A percentile compares a stretch with the other conserved stretches of the same genome.
These are phyloP conservation scores for Raffaelea albimanens DNA, from an alignment of 2,329 filamentous ascomycete genomes.

Conservation along the genomic window DNA sequence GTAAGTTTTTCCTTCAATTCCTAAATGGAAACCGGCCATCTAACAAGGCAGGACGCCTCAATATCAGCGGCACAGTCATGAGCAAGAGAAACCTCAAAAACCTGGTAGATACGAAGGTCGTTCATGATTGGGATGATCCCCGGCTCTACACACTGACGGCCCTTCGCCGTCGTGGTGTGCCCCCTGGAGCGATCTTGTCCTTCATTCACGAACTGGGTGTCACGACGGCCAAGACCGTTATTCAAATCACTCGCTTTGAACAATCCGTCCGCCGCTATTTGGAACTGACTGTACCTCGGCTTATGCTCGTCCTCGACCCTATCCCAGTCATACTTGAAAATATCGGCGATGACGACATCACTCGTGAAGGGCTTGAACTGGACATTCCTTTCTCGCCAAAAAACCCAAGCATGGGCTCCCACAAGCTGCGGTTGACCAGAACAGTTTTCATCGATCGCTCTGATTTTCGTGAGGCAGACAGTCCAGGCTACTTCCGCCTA, in stretches of 20 bases:
- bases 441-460: constrained; percentile 77
- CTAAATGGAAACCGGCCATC: too few species aligned
- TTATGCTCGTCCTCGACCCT: constrained; percentile 85
- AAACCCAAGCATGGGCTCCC: constrained; percentile 56
- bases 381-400: constrained; percentile 76
- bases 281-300: constrained; percentile 75
- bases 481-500: constrained; percentile 67
- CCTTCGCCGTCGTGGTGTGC: constrained; percentile 74
- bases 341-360: constrained; percentile 59
- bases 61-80: constrained; percentile 74
- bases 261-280: constrained; percentile 77
- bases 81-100: constrained; percentile 78
- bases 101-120: constrained; percentile 67
- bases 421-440: constrained; percentile 56
- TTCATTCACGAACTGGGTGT: constrained; percentile 91
- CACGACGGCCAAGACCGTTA: constrained; percentile 70
- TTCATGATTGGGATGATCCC: constrained; percentile 86
- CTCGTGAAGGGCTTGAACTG: constrained; percentile 50
- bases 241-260: constrained; percentile 76
- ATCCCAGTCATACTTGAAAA: constrained; percentile 76
- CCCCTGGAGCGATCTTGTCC: constrained; percentile 76
- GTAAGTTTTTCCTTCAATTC: too few species aligned
- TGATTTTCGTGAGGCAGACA: constrained; percentile 67
- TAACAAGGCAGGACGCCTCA: constrained; percentile 41
- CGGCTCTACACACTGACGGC: constrained; percentile 81